Percentiles rank a stretch among this genome's conserved stretches.
phyloP scores from a whole-genome alignment of 2,329 filamentous ascomycete genomes.

The Ophiostoma pallidulum region DNA sequence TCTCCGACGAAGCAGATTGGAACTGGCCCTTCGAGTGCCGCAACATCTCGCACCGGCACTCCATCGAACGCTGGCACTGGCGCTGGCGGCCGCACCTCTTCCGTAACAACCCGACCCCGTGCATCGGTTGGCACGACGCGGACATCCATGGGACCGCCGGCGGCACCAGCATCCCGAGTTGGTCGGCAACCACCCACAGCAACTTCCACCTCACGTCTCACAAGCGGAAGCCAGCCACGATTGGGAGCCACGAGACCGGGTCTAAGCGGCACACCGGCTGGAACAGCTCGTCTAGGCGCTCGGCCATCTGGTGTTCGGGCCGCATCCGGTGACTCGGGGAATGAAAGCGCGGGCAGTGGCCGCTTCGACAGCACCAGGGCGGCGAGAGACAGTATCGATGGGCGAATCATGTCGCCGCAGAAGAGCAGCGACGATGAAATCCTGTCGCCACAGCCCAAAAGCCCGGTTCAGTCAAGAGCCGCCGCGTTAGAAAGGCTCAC shows the following conservation, averaged over 20 bases:
- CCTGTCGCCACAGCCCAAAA: conserved; percentile 39
- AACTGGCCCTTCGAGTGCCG: conserved; percentile 43
- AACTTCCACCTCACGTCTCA: conserved; percentile 23
- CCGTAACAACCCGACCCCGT: conserved; percentile 28
- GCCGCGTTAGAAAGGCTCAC: conserved; percentile 44
- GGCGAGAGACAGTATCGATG: conserved; percentile 25
- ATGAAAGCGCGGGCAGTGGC: conserved; percentile 22
- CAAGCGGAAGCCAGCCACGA: conserved; percentile 13
- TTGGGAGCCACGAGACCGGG: not conserved
- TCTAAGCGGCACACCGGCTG: conserved; percentile 20
- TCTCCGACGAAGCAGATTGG: conserved; percentile 68
- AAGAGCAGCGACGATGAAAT: conserved; percentile 43
- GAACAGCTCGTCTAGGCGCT: conserved; percentile 22
- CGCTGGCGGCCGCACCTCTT: conserved; percentile 26
- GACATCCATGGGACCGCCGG: conserved; percentile 60
- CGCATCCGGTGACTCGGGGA: conserved; percentile 38
- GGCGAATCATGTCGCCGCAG: conserved; percentile 28
- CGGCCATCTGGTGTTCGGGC: conserved; percentile 33
- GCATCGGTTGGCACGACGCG: conserved; percentile 44
- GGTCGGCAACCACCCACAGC: conserved; percentile 37
- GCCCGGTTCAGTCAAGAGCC: conserved; percentile 41
- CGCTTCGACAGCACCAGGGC: conserved; percentile 24
- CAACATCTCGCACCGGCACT: conserved; percentile 55
- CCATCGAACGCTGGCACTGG: conserved; percentile 43
- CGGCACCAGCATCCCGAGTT: conserved; percentile 35